Base-by-base conservation (phyloP, 2,329 filamentous ascomycete species). In the Botrytis galanthina region DNA sequence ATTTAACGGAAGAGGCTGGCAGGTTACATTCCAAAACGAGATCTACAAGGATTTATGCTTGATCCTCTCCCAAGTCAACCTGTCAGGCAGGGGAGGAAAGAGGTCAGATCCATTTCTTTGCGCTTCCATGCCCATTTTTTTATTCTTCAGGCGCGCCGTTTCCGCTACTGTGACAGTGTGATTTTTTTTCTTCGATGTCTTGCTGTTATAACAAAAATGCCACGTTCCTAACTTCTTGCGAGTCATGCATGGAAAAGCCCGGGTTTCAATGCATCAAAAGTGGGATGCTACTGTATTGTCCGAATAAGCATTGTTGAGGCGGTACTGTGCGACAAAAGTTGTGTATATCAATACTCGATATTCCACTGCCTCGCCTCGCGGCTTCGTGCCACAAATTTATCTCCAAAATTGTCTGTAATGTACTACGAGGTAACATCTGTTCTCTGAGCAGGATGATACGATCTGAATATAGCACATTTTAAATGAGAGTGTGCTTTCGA, bases 131-230 rank as follows among this genome's bases (percentile, higher is more conserved):
- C 10, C 60, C 62, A 64, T 66, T 60, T 67, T 69, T 61, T 44
- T 48, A 68, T 72, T 59, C 64, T 72, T 72, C 63, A 66, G 51
- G 51, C 59, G 71, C 71, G 71, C 71, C 51, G 62, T 72, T 68
- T 69, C 71, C 71, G 71, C 71, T 69, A 37, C 29, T 29, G 48
- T 67, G 48, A 39, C 54, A 29, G 51, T 57, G 51, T 18, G 51
- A 29, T 29, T 29, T 51, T n/a, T n/a, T 57, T 22, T 59, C 35
- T 57, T 29, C 42, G 10, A 20, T 29, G 62, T 61, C 71, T 72
- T 60, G 71, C 71, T 72, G 71, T 72, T 72, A 68, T 72, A 72
- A 72, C 64, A 48, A 66, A 18, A 35, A 66, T 69, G 63, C 62
- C 61, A 72, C 63, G 71, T 68, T 69, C 48, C 48, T 57, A 57